Conservation (phyloP, 1,284 basidiomycete genomes). For the Apiotrichum mycotoxinovorans region DNA sequence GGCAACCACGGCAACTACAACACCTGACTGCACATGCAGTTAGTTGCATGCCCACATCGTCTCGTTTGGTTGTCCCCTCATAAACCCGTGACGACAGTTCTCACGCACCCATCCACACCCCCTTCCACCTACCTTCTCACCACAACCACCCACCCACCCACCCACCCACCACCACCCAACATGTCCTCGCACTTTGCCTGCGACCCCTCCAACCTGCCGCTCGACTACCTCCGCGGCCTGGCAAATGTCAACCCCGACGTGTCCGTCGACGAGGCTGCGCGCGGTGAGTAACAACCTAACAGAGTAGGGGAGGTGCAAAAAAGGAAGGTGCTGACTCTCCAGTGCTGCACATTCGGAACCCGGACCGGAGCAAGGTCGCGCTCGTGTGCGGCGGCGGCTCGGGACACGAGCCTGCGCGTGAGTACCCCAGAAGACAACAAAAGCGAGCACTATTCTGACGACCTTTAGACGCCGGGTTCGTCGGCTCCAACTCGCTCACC, state of each 20-base stretch:
- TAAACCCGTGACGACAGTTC: no score
- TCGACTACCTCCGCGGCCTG: conserved; percentile 70
- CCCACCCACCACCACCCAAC: background rate
- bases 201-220: conserved; percentile 62
- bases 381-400: conserved; percentile 85
- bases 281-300: no score
- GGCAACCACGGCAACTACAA: no score
- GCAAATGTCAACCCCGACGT: conserved; percentile 65
- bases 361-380: conserved; percentile 66
- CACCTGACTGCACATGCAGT: no score
- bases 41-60: no score
- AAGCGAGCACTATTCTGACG: background rate
- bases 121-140: background rate
- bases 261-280: conserved; percentile 57
- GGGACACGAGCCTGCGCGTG: conserved; percentile 76
- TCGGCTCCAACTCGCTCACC: conserved; percentile 73
- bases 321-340: background rate
- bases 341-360: conserved; percentile 57
- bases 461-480: conserved; percentile 64
- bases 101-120: no score
- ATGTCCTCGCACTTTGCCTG: conserved; percentile 62
- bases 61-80: no score
- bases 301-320: no score
- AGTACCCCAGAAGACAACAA: no score
- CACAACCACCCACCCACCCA: background rate